Percentiles rank a stretch among this genome's conserved stretches.
These are phyloP conservation scores for Pseudocercospora musae DNA, from an alignment of 2,329 filamentous ascomycete species.

Conservation along the genomic window DNA sequence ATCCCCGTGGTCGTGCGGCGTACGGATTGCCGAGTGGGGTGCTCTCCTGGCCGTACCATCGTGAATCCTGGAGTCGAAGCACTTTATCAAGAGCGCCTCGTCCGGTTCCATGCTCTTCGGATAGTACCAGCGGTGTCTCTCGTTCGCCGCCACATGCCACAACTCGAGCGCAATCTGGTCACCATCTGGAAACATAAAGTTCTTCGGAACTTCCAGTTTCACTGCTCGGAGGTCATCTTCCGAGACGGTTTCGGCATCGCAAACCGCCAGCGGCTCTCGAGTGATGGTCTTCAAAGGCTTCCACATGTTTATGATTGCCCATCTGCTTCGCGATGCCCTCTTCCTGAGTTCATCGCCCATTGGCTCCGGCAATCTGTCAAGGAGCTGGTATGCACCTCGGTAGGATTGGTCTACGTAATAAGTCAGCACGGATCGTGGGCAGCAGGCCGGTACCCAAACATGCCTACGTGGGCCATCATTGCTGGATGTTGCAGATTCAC, in stretches of 20 bases:
- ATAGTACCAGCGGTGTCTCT: slow-evolving; percentile 17
- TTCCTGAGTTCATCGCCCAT: background rate
- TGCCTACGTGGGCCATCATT: background rate
- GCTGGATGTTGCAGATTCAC: background rate
- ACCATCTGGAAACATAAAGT: slow-evolving; percentile 5
- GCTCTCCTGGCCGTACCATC: slow-evolving; percentile 53
- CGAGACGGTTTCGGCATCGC: slow-evolving; percentile 9
- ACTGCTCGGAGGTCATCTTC: slow-evolving; percentile 13
- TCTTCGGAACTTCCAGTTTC: slow-evolving; percentile 6
- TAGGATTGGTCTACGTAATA: background rate
- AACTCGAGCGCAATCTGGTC: background rate
- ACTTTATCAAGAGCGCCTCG: slow-evolving; percentile 60
- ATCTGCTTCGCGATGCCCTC: slow-evolving; percentile 5
- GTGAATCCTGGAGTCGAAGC: slow-evolving; percentile 54
- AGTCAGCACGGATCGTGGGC: background rate
- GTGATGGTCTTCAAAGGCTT: slow-evolving; percentile 9
- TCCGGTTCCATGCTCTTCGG: slow-evolving; percentile 27
- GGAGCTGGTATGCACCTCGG: background rate
- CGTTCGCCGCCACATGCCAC: slow-evolving; percentile 12
- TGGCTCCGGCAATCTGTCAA: background rate
- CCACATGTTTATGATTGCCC: slow-evolving; percentile 19
- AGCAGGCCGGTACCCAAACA: background rate
- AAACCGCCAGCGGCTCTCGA: slow-evolving; percentile 12
- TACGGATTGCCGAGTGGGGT: slow-evolving; percentile 56
- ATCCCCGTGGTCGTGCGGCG: slow-evolving; percentile 44